Conservation (phyloP, 495 filamentous ascomycete genomes). For the Usnea hakonensis region DNA sequence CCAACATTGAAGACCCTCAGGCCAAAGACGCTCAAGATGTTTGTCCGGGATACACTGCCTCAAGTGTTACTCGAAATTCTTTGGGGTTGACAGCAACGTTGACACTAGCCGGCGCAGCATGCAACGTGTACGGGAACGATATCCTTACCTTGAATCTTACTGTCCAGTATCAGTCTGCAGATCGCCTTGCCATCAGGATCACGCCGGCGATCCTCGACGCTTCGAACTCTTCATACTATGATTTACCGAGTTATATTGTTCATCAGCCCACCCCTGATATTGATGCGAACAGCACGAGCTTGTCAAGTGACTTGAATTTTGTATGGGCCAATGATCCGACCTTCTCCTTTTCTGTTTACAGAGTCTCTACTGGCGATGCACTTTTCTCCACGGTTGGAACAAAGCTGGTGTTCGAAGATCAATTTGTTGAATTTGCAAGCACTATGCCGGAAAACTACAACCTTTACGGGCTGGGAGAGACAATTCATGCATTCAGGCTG, state of each 20-base stretch:
- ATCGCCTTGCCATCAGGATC: conserved; percentile 47
- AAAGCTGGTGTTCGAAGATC: conserved; percentile 53
- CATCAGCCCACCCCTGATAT: conserved; percentile 46
- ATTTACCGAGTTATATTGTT: conserved; percentile 56
- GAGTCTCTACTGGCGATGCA: conserved; percentile 49
- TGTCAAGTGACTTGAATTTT: conserved; percentile 47
- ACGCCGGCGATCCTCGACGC: conserved; percentile 53
- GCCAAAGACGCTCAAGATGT: conserved; percentile 63
- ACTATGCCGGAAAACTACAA: conserved; percentile 54
- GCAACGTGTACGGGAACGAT: conserved; percentile 57
- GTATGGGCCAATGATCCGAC: conserved; percentile 52
- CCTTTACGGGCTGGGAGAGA: conserved; percentile 55
- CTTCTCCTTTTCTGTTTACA: conserved; percentile 51
- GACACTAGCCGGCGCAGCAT: conserved; percentile 46
- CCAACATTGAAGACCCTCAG: conserved; percentile 65
- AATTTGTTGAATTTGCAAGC: conserved; percentile 57
- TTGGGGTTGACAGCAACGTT: conserved; percentile 47
- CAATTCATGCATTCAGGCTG: conserved; percentile 50
- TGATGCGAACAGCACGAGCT: conserved; percentile 27
- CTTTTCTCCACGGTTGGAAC: conserved; percentile 51
- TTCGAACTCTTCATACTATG: conserved; percentile 60
- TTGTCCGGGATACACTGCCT: conserved; percentile 56
- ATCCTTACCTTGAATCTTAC: conserved; percentile 47
- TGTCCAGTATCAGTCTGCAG: conserved; percentile 49
- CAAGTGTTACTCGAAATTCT: conserved; percentile 38